Conservation (phyloP, 2,329 filamentous ascomycete species). For the Colletotrichum costaricense region DNA sequence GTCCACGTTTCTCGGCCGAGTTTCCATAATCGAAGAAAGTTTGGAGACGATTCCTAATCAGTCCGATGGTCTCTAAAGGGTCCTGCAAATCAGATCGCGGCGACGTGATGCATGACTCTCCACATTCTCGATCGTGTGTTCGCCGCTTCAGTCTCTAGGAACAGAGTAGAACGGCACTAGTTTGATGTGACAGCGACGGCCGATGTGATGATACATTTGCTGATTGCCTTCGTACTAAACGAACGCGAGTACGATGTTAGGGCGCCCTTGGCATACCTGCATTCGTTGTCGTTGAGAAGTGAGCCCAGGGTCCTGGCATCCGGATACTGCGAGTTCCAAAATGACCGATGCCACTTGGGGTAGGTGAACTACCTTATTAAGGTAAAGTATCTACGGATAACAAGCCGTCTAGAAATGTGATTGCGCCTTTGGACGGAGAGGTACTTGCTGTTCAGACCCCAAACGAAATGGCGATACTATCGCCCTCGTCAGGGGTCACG, state of each 20-base stretch:
- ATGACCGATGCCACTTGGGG: not conserved
- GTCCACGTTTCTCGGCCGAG: not conserved
- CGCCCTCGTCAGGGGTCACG: slow-evolving; percentile 78
- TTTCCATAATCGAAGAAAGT: not conserved
- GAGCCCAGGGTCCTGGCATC: slow-evolving; percentile 1
- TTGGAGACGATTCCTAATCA: not conserved
- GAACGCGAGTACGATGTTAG: not conserved
- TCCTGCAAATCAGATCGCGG: not conserved
- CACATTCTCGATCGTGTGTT: not conserved
- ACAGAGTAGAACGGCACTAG: slow-evolving; percentile 10
- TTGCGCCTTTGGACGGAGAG: not conserved
- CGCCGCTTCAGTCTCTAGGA: slow-evolving; percentile 8
- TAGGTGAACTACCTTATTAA: not conserved
- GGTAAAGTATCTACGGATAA: no score
- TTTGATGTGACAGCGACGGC: slow-evolving; percentile 9
- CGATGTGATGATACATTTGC: slow-evolving; percentile 9
- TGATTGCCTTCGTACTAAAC: not conserved
- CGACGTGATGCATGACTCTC: not conserved
- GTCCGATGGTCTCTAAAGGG: slow-evolving; percentile 6
- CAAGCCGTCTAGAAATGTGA: not conserved
- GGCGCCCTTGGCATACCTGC: slow-evolving; percentile 14
- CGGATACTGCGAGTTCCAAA: not conserved
- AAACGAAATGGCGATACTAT: slow-evolving; percentile 56
- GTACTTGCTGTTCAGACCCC: slow-evolving; percentile 41
- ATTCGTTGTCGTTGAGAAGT: slow-evolving; percentile 15